A percentile compares a stretch with the other conserved stretches of the same genome.
These are phyloP conservation scores for Eucalyptus victrix DNA, from an alignment of 345 rosid species.

Conservation along the genomic window DNA sequence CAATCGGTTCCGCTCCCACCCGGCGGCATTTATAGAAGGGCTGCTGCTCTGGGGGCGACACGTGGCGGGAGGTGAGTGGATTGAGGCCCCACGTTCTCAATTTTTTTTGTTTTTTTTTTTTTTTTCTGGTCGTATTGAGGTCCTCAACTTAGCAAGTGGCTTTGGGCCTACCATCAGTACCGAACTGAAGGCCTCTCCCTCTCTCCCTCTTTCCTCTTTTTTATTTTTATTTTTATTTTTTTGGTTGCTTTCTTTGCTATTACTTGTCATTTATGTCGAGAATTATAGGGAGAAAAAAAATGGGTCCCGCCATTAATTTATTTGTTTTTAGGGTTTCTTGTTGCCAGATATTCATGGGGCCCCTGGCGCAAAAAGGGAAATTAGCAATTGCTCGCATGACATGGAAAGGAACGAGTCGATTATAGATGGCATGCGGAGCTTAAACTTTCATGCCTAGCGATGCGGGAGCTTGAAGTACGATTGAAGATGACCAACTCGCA, in stretches of 20 bases:
- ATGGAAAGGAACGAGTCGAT: too few species aligned
- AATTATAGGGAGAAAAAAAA: neutral
- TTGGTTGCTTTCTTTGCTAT: neutral
- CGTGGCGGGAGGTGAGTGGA: conserved; percentile 19
- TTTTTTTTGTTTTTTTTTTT: accelerated
- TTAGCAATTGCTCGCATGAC: neutral
- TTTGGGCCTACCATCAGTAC: neutral
- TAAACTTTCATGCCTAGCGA: neutral
- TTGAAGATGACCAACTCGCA: neutral
- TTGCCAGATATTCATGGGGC: neutral
- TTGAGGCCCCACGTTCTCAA: neutral
- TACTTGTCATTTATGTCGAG: neutral
- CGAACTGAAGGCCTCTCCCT: neutral
- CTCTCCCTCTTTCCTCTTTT: accelerated
- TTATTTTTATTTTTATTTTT: neutral
- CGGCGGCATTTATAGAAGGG: neutral
- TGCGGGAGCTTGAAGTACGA: neutral
- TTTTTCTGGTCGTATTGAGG: too few species aligned
- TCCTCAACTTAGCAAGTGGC: neutral
- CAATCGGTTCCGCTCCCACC: neutral
- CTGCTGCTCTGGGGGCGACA: neutral
- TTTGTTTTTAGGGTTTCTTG: neutral
- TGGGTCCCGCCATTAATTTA: neutral
- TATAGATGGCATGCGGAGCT: neutral
- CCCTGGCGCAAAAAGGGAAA: neutral